Base-by-base conservation (phyloP, 179 eudicot species). In the Pouteria campechiana region DNA sequence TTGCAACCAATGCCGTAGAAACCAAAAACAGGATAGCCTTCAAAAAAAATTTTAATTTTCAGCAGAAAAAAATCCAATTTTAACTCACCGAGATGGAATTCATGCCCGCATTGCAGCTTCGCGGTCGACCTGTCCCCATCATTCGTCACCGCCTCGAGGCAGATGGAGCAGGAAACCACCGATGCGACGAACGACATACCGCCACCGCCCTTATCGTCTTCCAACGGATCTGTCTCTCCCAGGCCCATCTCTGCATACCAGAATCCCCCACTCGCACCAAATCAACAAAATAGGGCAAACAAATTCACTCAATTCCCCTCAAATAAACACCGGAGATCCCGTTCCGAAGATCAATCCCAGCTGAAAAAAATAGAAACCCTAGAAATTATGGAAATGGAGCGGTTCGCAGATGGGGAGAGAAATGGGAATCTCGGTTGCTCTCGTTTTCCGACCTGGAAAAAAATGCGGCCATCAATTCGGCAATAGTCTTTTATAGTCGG, bases 61-160 rank as follows among this genome's bases (percentile, higher is more conserved):
- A n/a, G n/a, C n/a, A n/a, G n/a, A 6, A 41, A 58, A 10, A 23
- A 24, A 8, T 5, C 2, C 21, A 44, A 48, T 13, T 18, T 17
- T 19, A 40, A 37, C 84, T 37, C 40, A 89, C 97, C 97, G 4
- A 89, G 84, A 58, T 89, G 97, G 60, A 89, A 89, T 63, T 85
- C 65, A 25, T 89, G 97, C 10, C 90, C 90, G 25, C 97, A 89
- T 68, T 63, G 79, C 18, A 89, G 95, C 90, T 85, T 89, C 6
- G 94, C 89, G 76, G 81, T 72, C 11, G 97, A 81, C 70, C 97
- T 77, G 31, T 66, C 84, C 41, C 79, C 80, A 50, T 65, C 52
- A 42, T 81, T 83, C 25, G 65, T 57, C 22, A 89, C 90, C 17
- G 35, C 52, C 35, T 89, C 95, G 8, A 85, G 76, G 43, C 97